Percentiles rank a stretch among this genome's conserved stretches.
Conservation (phyloP, 345 rosid species). For the Rhodomyrtus tomentosa region DNA sequence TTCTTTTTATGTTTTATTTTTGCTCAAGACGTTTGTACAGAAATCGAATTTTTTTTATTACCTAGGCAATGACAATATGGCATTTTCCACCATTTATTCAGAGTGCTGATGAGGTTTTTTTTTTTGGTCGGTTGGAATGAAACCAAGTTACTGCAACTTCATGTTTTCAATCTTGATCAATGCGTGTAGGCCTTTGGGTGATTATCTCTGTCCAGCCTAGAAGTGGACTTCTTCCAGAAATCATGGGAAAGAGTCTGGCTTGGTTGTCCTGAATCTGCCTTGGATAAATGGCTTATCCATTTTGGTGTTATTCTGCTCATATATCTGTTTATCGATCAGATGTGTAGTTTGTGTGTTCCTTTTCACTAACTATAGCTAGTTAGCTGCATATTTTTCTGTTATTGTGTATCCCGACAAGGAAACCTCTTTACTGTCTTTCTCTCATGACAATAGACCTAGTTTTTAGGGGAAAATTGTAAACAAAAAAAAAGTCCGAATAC, state of each 20-base stretch:
- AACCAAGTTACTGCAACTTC: background rate
- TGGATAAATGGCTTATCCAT: background rate
- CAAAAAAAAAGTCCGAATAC: too few species aligned
- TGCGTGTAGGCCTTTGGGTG: constrained; percentile 38
- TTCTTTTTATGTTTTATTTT: too few species aligned
- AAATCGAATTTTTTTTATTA: background rate
- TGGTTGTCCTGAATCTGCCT: background rate
- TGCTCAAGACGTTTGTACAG: background rate
- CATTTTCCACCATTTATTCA: background rate
- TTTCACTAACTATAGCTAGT: background rate
- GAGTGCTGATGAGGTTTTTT: background rate
- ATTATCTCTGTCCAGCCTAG: constrained; percentile 55
- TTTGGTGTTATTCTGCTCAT: background rate
- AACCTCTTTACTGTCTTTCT: background rate
- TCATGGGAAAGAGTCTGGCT: constrained; percentile 14
- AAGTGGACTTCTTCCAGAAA: constrained; percentile 49
- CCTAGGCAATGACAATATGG: background rate
- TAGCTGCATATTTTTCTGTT: background rate
- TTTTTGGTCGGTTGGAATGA: background rate
- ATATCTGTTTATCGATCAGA: background rate
- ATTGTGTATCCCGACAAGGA: background rate
- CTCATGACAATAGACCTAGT: background rate
- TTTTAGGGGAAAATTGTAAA: background rate
- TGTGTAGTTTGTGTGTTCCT: background rate
- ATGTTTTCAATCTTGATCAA: background rate